Conservation (phyloP, 2,329 filamentous ascomycete species). For the Ophiostoma australiae region DNA sequence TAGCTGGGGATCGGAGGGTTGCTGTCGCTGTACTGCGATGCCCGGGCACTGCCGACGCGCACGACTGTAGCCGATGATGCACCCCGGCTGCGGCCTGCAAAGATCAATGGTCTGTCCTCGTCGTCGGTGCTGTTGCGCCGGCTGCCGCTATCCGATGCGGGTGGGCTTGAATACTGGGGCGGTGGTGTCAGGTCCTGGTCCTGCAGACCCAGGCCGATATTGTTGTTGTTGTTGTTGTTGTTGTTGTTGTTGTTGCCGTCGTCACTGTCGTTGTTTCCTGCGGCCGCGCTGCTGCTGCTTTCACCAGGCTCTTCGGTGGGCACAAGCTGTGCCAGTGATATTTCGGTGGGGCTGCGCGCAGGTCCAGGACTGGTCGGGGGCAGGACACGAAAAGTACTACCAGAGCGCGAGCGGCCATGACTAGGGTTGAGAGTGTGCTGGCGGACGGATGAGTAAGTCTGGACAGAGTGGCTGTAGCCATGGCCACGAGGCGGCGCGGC, state of each 20-base stretch:
- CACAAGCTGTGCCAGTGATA: slow-evolving; percentile 82
- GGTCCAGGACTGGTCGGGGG: slow-evolving; percentile 83
- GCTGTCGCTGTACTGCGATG: slow-evolving; percentile 20
- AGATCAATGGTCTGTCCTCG: slow-evolving; percentile 51
- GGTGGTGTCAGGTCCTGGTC: slow-evolving; percentile 61
- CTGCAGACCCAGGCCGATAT: slow-evolving; percentile 45
- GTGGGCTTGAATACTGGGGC: slow-evolving; percentile 65
- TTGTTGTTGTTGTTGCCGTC: slow-evolving; percentile 26
- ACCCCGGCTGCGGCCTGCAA: slow-evolving; percentile 47
- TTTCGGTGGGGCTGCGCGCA: slow-evolving; percentile 86
- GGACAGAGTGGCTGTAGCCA: slow-evolving; percentile 44
- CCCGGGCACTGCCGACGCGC: slow-evolving; percentile 16
- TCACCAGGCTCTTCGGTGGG: slow-evolving; percentile 69
- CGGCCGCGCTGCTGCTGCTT: slow-evolving; percentile 45
- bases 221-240: slow-evolving; percentile 26
- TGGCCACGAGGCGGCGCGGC: slow-evolving; percentile 39
- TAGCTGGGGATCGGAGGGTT: slow-evolving; percentile 75
- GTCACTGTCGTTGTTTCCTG: background rate
- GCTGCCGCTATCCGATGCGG: slow-evolving; percentile 54
- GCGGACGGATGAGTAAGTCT: slow-evolving; percentile 38
- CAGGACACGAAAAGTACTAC: slow-evolving; percentile 65
- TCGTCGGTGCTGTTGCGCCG: slow-evolving; percentile 54
- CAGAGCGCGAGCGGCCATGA: slow-evolving; percentile 70
- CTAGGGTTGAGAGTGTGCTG: slow-evolving; percentile 48
- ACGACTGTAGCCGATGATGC: slow-evolving; percentile 43